Base-by-base conservation (phyloP, 139 green algal species). In the Asterochloris sp. region DNA sequence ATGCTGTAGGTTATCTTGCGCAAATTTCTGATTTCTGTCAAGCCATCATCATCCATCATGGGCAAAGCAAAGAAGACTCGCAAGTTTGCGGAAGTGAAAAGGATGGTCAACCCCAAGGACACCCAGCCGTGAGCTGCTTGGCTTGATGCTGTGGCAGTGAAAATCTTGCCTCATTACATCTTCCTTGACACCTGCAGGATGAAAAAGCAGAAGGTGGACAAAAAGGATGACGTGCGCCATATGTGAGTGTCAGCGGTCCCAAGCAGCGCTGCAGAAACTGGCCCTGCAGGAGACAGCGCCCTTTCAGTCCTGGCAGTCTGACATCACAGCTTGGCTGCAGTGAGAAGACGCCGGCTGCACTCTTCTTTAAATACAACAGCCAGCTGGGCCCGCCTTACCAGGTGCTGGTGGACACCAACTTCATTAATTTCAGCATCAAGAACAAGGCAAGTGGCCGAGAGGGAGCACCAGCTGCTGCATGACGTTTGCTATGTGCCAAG, bases 381-480 rank as follows among this genome's bases (percentile, higher is more conserved):
- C 93, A 98, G 84, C 90, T 99, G 21, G 97, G 97, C 0, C 97
- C 97, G 26, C 97, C 97, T 26, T 99, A 99, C 88, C 93, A 97
- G 73, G 94, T 99, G 27, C 86, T 99, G 12, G 90, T 99, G 21
- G 97, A 99, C 82, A 99, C 97, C 76, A 99, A 99, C 91, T 99
- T 99, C 91, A 99, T 99, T 88, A 99, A 99, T 85, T 99, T 99
- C 82, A 97, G 94, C 76, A 98, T 99, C 78, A 95, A 97, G 74
- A 99, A 99, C 91, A 99, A 99, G 89, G 92, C 95, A 74, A 76
- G 73, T 16, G 23, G 71, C 4, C 61, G 14, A 47, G 29, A 69
- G n/a, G 64, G 17, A 28, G 19, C 38, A 66, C 8, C 60, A 79
- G 10, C 27, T 74, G 81, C 16, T 26, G 17, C 12, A 27, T 16